Conservation (phyloP, 306 rosid species). For the Arachis hypogaea region DNA sequence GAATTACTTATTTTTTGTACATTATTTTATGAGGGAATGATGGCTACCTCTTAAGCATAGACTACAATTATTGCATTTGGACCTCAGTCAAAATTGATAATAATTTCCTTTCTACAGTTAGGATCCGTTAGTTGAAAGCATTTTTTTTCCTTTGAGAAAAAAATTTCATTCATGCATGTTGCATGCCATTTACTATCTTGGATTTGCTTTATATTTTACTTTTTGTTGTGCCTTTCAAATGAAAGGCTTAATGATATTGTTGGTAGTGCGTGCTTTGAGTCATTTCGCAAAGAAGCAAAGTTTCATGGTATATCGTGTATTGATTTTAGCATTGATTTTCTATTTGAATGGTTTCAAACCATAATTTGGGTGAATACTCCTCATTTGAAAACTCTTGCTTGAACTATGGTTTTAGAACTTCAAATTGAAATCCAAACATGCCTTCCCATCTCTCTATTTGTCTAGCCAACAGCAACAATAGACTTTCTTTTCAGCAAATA, state of each 20-base stretch:
- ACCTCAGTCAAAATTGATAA: not conserved
- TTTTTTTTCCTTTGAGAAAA: not conserved
- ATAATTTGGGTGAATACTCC: too few species aligned
- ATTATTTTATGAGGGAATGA: not conserved
- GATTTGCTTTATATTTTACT: too few species aligned
- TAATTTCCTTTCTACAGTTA: not conserved
- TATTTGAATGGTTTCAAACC: too few species aligned
- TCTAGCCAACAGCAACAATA: not conserved
- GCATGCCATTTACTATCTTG: too few species aligned
- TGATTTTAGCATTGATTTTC: too few species aligned
- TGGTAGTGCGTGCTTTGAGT: not conserved
- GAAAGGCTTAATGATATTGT: too few species aligned
- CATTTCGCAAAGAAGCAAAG: constrained; percentile 28
- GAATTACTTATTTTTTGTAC: not conserved
- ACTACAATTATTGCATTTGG: constrained; percentile 19
- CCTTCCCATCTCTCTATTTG: constrained; percentile 17
- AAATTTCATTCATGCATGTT: too few species aligned
- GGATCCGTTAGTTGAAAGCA: constrained; percentile 2
- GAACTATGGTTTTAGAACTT: too few species aligned
- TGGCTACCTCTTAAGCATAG: not conserved
- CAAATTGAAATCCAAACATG: too few species aligned
- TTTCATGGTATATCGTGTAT: not conserved
- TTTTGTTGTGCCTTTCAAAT: too few species aligned
- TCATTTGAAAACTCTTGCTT: too few species aligned
- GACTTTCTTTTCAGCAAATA: constrained; percentile 10